Conservation (phyloP, 352 stramenopile species). For the Pythium vanterpoolii region DNA sequence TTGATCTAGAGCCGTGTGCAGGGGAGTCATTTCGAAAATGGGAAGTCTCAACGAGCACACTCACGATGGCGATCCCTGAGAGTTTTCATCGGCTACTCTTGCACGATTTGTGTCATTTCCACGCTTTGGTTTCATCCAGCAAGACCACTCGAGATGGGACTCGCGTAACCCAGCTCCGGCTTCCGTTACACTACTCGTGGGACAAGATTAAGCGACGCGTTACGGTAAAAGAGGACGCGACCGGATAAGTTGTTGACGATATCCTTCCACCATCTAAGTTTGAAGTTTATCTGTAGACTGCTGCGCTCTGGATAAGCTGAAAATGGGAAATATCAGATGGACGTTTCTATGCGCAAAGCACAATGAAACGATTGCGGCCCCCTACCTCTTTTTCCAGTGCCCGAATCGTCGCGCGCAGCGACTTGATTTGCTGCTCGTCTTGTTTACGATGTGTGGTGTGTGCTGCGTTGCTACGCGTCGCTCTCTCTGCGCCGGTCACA, state of each 20-base stretch:
- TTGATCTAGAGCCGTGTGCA: constrained; percentile 55
- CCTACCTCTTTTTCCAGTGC: constrained; percentile 26
- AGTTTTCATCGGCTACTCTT: constrained; percentile 69
- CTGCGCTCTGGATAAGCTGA: constrained; percentile 18
- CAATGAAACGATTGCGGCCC: not conserved
- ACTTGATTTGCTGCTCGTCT: constrained; percentile 29
- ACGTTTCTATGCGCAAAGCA: not conserved
- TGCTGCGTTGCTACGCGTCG: not conserved
- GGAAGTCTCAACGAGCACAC: constrained; percentile 57
- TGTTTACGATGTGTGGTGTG: constrained; percentile 5
- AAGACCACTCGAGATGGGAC: constrained; percentile 65
- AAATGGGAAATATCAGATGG: not conserved
- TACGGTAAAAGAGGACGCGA: constrained; percentile 32
- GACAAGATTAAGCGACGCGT: constrained; percentile 34
- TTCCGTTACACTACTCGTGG: constrained; percentile 68
- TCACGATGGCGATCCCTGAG: constrained; percentile 71
- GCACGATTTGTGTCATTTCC: constrained; percentile 73
- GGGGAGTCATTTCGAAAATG: constrained; percentile 55
- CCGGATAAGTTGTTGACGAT: constrained; percentile 2
- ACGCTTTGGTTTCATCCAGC: constrained; percentile 60
- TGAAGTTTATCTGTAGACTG: constrained; percentile 6
- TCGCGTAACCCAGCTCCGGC: constrained; percentile 59
- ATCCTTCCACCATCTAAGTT: not conserved
- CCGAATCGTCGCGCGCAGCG: constrained; percentile 25
- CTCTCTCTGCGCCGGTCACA: not conserved